Percentiles rank a stretch among this genome's conserved stretches.
These are phyloP conservation scores for Nannochloris sp. DNA, from an alignment of 139 green algal genomes.

Conservation along the genomic window DNA sequence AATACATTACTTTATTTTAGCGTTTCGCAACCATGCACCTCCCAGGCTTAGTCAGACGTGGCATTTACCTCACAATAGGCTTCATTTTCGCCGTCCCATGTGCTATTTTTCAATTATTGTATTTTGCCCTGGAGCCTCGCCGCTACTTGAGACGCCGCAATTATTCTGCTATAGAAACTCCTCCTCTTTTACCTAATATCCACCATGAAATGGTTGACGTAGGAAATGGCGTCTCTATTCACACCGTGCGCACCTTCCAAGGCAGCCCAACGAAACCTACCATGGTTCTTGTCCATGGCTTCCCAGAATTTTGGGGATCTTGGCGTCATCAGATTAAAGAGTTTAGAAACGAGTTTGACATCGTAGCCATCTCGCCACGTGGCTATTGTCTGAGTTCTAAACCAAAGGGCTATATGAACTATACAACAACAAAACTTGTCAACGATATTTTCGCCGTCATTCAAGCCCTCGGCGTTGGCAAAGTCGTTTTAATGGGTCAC, in stretches of 20 bases:
- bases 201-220: not conserved
- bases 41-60: not conserved
- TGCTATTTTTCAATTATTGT: not conserved
- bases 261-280: slow-evolving; percentile 25
- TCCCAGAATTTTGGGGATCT: slow-evolving; percentile 46
- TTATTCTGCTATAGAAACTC: not conserved
- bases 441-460: slow-evolving; percentile 41
- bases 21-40: too few relatives aligned
- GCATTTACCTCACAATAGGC: not conserved
- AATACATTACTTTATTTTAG: too few relatives aligned
- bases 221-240: not conserved
- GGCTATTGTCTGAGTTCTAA: slow-evolving; percentile 46
- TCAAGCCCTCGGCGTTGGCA: slow-evolving; percentile 27
- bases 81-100: not conserved
- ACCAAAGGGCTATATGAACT: slow-evolving; percentile 29
- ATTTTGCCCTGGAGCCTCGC: not conserved
- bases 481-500: slow-evolving; percentile 50
- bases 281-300: slow-evolving; percentile 63
- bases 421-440: slow-evolving; percentile 31
- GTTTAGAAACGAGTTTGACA: slow-evolving; percentile 31
- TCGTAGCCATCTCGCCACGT: slow-evolving; percentile 54
- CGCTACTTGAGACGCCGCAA: not conserved
- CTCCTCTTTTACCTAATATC: not conserved
- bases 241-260: not conserved
- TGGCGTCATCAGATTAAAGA: slow-evolving; percentile 32